phyloP scores from a whole-genome alignment of 148 eudicot genomes.

The Silene latifolia region DNA sequence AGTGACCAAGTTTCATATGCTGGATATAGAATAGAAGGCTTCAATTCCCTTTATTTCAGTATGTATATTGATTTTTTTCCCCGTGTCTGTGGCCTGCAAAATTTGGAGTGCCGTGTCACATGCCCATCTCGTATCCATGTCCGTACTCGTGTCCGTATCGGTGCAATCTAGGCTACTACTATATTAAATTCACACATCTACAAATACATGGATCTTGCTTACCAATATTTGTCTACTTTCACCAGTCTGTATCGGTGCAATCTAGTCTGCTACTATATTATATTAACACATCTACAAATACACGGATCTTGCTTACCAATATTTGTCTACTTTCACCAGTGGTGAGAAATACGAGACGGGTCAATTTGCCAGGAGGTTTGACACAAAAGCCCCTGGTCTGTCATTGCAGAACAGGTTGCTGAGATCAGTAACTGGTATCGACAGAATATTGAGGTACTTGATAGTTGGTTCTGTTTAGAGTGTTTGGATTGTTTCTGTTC shows the following conservation, averaged over 20 bases:
- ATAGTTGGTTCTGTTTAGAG: neutral
- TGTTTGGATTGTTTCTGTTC: no score
- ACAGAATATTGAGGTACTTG: constrained; percentile 56
- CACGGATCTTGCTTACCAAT: constrained; percentile 6
- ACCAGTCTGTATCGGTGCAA: constrained; percentile 19
- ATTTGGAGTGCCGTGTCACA: no score
- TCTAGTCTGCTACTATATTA: neutral
- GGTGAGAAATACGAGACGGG: constrained; percentile 70
- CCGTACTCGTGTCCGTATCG: no score
- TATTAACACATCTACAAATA: neutral
- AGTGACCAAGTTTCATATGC: no score
- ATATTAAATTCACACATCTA: neutral
- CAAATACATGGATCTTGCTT: neutral
- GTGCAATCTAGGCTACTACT: no score
- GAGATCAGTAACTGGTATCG: constrained; percentile 54
- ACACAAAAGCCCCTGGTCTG: constrained; percentile 55
- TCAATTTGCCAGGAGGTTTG: constrained; percentile 52
- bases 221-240: constrained; percentile 17
- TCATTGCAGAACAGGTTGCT: constrained; percentile 69
- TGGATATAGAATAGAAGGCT: no score
- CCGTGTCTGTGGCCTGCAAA: no score
- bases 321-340: constrained; percentile 38
- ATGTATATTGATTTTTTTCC: no score
- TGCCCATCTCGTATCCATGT: no score
- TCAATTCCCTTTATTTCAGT: no score